phyloP scores from a whole-genome alignment of 2,329 filamentous ascomycete genomes.

The Pestalotiopsis sp. region DNA sequence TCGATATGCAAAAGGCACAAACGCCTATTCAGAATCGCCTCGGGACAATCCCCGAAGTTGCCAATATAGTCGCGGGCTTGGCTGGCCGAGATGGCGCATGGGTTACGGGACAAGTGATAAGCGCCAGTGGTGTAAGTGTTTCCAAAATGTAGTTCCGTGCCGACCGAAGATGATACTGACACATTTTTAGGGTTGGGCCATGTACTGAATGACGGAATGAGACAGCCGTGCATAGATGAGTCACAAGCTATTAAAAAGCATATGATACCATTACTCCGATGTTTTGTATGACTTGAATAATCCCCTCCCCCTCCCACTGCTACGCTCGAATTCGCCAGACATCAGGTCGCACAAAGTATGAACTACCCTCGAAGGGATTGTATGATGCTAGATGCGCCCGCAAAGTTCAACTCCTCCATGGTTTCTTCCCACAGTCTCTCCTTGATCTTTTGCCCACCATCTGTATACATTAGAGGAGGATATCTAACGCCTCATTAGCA shows the following conservation, averaged over 20 bases:
- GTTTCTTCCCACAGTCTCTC: slow-evolving; percentile 30
- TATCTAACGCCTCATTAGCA: slow-evolving; percentile 16
- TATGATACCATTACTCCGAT: background rate
- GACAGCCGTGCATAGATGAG: background rate
- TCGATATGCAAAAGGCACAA: slow-evolving; percentile 48
- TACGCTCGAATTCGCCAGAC: background rate
- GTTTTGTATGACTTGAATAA: background rate
- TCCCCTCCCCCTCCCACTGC: too few species aligned
- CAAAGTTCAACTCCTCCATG: slow-evolving; percentile 28
- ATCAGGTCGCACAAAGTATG: background rate
- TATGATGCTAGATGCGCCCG: slow-evolving; percentile 22
- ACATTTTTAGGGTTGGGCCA: slow-evolving; percentile 16
- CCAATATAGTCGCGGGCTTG: slow-evolving; percentile 57
- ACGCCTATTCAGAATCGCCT: slow-evolving; percentile 54
- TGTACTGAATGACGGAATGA: slow-evolving; percentile 10
- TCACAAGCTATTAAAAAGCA: background rate
- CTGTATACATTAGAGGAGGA: slow-evolving; percentile 23
- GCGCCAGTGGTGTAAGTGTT: slow-evolving; percentile 49
- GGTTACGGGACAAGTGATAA: slow-evolving; percentile 58
- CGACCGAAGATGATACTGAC: background rate
- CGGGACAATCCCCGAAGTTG: slow-evolving; percentile 55
- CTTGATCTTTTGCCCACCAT: slow-evolving; percentile 19
- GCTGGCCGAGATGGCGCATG: slow-evolving; percentile 49
- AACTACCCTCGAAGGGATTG: background rate
- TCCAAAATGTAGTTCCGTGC: background rate